phyloP scores from a whole-genome alignment of 352 stramenopile genomes.

The Pythium insidiosum region DNA sequence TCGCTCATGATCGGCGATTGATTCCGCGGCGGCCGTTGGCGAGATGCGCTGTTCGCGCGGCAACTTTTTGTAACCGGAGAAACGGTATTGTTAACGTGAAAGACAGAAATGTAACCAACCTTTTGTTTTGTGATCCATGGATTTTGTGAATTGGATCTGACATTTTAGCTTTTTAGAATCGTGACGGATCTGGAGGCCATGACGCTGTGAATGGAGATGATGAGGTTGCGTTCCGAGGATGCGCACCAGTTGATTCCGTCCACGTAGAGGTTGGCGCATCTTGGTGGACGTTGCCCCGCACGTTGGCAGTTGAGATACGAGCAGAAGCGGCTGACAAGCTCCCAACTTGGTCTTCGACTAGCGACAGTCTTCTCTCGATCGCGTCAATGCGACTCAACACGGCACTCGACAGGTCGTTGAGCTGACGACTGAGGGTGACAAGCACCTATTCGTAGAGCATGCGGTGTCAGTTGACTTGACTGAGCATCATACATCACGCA shows the following conservation, averaged over 20 bases:
- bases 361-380: slow-evolving; percentile 10
- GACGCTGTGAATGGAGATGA: slow-evolving; percentile 1
- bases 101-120: background rate
- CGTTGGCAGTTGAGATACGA: too few species aligned
- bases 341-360: slow-evolving; percentile 14
- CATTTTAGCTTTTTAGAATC: background rate
- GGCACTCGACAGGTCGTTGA: slow-evolving; percentile 18
- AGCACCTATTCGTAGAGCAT: slow-evolving; percentile 2
- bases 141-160: background rate
- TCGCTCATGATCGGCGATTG: background rate
- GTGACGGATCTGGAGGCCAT: slow-evolving; percentile 2
- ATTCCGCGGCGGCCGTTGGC: background rate
- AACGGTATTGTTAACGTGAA: too few species aligned
- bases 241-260: too few species aligned
- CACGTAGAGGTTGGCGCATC: too few species aligned
- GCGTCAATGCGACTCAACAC: slow-evolving; percentile 12
- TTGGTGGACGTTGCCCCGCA: too few species aligned
- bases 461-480: background rate
- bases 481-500: background rate
- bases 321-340: too few species aligned
- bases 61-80: too few species aligned
- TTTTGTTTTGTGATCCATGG: background rate
- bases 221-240: too few species aligned
- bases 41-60: too few species aligned
- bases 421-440: slow-evolving; percentile 13